Base-by-base conservation (phyloP, 352 stramenopile species). In the Plasmopara viticola region DNA sequence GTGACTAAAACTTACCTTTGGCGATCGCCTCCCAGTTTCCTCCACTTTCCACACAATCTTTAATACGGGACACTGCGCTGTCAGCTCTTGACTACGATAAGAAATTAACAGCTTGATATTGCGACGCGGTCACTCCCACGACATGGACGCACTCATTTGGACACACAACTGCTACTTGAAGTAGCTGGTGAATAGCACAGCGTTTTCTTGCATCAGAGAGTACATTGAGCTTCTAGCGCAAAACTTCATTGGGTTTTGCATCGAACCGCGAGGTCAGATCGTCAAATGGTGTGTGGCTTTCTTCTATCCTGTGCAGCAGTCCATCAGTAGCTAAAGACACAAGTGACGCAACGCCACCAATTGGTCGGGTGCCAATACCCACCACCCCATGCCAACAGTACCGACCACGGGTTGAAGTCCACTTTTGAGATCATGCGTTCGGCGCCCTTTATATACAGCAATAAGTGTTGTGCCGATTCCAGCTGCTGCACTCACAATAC, bases 191-290 rank as follows among this genome's bases (percentile, higher is more conserved):
- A 6, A 45, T 30, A n/a, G 20, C 35, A 58, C 59, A 66, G 9
- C 42, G 64, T 9, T 66, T 70, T 5, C 74, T 63, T 1, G 69
- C 66, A 42, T 88, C 68, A 5, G 63, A 61, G 2, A 91, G 39
- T 6, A 89, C 74, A 53, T 91, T 87, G 44, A 93, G 58, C 53
- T 87, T 88, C 57, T 87, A 88, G 9, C 83, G 80, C 18, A 89
- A 58, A 9, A 87, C 44, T 34, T 88, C 80, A 48, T 93, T 90
- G 7, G 72, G 73, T 13, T 58, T 54, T 2, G 76, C 72, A 42
- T 80, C 64, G 45, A 89, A 84, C 0, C 53, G 60, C 29, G 59
- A 62, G 9, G 47, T 47, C 1, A 50, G 51, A 9, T 68, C 56
- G 9, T 84, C 64, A 31, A 74, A 63, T 29, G 65, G 61, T 17